These are phyloP conservation scores for Seiridium unicorne DNA, from an alignment of 2,329 filamentous ascomycete species.

Conservation along the genomic window DNA sequence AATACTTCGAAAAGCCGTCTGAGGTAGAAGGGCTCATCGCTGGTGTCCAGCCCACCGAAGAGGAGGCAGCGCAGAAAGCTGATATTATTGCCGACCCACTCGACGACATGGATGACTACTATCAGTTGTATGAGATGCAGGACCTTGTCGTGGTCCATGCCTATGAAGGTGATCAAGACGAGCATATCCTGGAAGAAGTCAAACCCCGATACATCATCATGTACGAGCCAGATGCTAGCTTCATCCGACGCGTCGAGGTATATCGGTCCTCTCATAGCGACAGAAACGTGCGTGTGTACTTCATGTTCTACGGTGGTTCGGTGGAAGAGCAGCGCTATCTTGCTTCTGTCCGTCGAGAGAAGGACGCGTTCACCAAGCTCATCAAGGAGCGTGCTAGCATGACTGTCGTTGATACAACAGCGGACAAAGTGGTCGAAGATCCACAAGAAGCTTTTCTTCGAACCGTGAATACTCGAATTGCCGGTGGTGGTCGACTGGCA, in stretches of 20 bases:
- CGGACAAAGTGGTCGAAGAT: slow-evolving; percentile 68
- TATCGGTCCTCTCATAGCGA: slow-evolving; percentile 93
- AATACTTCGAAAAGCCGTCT: slow-evolving; percentile 77
- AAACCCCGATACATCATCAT: slow-evolving; percentile 95
- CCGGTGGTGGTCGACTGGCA: slow-evolving; percentile 79
- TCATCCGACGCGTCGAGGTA: slow-evolving; percentile 91
- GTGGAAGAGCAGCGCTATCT: slow-evolving; percentile 96
- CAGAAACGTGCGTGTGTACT: slow-evolving; percentile 87
- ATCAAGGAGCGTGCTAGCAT: slow-evolving; percentile 94
- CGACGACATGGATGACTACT: slow-evolving; percentile 89
- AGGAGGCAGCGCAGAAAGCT: slow-evolving; percentile 72
- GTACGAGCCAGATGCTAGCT: slow-evolving; percentile 95
- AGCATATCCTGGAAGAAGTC: slow-evolving; percentile 92
- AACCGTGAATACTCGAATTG: slow-evolving; percentile 94
- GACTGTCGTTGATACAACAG: slow-evolving; percentile 80
- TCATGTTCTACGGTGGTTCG: slow-evolving; percentile 92
- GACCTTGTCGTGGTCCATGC: slow-evolving; percentile 87
- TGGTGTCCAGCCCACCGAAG: slow-evolving; percentile 77
- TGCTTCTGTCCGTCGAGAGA: slow-evolving; percentile 85
- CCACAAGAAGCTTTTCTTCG: slow-evolving; percentile 90
- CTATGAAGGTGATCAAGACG: slow-evolving; percentile 93
- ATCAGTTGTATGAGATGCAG: slow-evolving; percentile 86
- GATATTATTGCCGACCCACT: slow-evolving; percentile 76
- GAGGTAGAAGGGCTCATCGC: slow-evolving; percentile 82
- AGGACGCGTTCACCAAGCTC: slow-evolving; percentile 90